These are phyloP conservation scores for Aureococcus anophagefferens DNA, from an alignment of 108 stramenopile species.

Conservation along the genomic window DNA sequence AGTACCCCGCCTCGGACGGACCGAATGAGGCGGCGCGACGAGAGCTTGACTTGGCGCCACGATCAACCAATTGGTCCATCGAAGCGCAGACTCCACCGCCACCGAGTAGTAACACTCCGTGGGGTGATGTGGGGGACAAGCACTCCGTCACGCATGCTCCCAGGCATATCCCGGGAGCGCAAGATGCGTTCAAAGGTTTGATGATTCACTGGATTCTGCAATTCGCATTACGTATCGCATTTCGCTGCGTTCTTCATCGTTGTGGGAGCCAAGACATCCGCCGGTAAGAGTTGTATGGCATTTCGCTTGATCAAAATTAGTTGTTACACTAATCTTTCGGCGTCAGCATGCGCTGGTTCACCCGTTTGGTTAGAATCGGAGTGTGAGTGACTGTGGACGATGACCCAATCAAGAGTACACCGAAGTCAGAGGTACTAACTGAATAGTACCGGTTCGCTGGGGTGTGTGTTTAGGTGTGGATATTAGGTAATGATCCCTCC, in stretches of 20 bases:
- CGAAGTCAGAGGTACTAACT: too few species aligned
- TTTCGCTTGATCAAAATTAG: neutral
- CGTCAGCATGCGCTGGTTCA: too few species aligned
- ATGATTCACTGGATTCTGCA: conserved; percentile 49
- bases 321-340: too few species aligned
- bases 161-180: conserved; percentile 41
- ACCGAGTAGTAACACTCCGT: neutral
- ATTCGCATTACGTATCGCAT: conserved; percentile 57
- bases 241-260: conserved; percentile 62
- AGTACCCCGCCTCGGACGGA: too few species aligned
- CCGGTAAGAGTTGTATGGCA: conserved; percentile 42
- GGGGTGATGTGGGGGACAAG: conserved; percentile 19
- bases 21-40: too few species aligned
- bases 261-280: conserved; percentile 56
- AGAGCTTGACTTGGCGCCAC: too few species aligned
- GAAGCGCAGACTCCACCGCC: neutral
- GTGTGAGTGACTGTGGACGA: too few species aligned
- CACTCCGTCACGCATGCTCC: conserved; percentile 40
- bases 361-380: too few species aligned
- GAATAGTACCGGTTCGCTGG: neutral
- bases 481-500: conserved; percentile 83
- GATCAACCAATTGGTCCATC: neutral
- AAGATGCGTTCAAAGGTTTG: conserved; percentile 52
- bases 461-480: conserved; percentile 5
- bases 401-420: too few species aligned